A percentile compares a stretch with the other conserved stretches of the same genome.
Evolutionary conservation across 371 early-diverging fungal species (phyloP).

Genomic region (Nematocida ironsii): DNA sequence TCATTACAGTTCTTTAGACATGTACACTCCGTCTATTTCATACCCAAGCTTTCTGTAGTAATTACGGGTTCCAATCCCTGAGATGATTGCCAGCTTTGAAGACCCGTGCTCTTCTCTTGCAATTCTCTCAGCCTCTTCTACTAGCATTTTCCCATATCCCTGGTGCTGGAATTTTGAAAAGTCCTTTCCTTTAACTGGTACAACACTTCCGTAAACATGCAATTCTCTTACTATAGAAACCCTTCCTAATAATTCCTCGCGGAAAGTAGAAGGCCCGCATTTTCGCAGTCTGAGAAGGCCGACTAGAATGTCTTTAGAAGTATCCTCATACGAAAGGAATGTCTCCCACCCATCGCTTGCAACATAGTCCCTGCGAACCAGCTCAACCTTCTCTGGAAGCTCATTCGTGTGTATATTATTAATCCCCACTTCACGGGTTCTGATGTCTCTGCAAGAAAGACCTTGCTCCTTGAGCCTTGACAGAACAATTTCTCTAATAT

Average conservation of each 20-base stretch:
- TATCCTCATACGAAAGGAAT: constrained; percentile 96
- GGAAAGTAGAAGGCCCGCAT: constrained; percentile 80
- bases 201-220: constrained; percentile 96
- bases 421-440: constrained; percentile 98
- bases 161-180: constrained; percentile 97
- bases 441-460: constrained; percentile 91
- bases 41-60: constrained; percentile 98
- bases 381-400: constrained; percentile 82
- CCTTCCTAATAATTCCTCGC: constrained; percentile 77
- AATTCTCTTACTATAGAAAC: constrained; percentile 89
- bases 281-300: constrained; percentile 91
- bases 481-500: constrained; percentile 90
- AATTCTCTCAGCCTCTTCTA: constrained; percentile 98
- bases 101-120: constrained; percentile 93
- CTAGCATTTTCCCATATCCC: constrained; percentile 93
- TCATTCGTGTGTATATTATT: constrained; percentile 90
- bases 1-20: constrained; percentile 67
- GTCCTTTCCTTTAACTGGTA: constrained; percentile 88
- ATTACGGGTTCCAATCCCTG: constrained; percentile 92
- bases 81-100: constrained; percentile 89
- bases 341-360: constrained; percentile 99
- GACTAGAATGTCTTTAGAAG: constrained; percentile 90
- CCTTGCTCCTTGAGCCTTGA: constrained; percentile 93
- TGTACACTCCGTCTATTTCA: constrained; percentile 78
- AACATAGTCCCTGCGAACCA: constrained; percentile 93